Conservation (phyloP, 2,329 filamentous ascomycete genomes). For the Aspergillus melleus region DNA sequence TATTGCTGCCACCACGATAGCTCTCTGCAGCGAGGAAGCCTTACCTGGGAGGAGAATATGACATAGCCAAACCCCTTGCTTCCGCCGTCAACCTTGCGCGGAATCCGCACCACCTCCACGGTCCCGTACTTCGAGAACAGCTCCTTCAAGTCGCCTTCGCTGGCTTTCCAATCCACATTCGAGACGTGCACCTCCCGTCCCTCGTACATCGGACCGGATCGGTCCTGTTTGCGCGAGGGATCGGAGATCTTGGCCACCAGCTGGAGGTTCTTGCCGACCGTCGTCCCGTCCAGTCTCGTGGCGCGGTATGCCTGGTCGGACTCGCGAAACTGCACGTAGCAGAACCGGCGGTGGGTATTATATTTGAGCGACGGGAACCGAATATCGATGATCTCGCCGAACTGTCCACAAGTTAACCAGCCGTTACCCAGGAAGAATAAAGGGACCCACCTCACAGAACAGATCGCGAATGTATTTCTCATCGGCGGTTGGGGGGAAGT, state of each 20-base stretch:
- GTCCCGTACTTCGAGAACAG: slow-evolving; percentile 75
- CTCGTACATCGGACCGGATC: slow-evolving; percentile 79
- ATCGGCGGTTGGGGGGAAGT: slow-evolving; percentile 67
- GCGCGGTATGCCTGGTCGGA: slow-evolving; percentile 68
- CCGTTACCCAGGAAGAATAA: background rate
- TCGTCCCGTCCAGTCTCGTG: slow-evolving; percentile 68
- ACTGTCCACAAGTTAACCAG: slow-evolving; percentile 40
- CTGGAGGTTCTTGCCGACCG: slow-evolving; percentile 67
- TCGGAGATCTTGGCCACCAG: slow-evolving; percentile 82
- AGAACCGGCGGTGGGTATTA: slow-evolving; percentile 87
- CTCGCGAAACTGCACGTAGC: slow-evolving; percentile 86
- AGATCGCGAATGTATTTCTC: slow-evolving; percentile 56
- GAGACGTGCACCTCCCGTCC: slow-evolving; percentile 81
- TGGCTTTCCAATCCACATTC: slow-evolving; percentile 63
- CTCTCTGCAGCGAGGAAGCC: background rate
- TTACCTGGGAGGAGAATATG: slow-evolving; percentile 66
- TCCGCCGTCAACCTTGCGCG: slow-evolving; percentile 65
- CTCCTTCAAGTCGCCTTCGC: slow-evolving; percentile 68
- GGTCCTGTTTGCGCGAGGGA: slow-evolving; percentile 72
- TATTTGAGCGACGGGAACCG: slow-evolving; percentile 89
- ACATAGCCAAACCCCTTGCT: slow-evolving; percentile 80
- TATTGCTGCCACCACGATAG: background rate
- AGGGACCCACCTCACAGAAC: slow-evolving; percentile 51
- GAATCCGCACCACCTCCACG: slow-evolving; percentile 70
- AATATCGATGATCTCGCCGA: slow-evolving; percentile 79